phyloP scores from a whole-genome alignment of 2,329 filamentous ascomycete species.

The Fonsecaea pugnacius region DNA sequence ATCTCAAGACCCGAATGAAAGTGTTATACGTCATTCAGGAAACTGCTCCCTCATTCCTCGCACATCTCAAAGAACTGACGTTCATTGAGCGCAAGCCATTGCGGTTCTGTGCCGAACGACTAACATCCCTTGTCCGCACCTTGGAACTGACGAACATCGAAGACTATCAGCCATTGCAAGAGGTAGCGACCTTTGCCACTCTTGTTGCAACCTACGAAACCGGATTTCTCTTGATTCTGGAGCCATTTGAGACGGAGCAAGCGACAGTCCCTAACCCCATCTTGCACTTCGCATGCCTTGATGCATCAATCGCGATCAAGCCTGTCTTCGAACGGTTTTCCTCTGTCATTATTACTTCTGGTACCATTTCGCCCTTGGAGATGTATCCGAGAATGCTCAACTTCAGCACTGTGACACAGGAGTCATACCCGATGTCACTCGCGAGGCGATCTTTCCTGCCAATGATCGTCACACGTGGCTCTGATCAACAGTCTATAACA shows the following conservation, averaged over 20 bases:
- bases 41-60: slow-evolving; percentile 89
- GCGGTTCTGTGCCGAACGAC: slow-evolving; percentile 86
- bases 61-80: slow-evolving; percentile 90
- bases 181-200: slow-evolving; percentile 96
- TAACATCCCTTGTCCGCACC: slow-evolving; percentile 92
- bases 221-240: slow-evolving; percentile 93
- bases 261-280: slow-evolving; percentile 95
- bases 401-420: slow-evolving; percentile 88
- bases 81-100: slow-evolving; percentile 97
- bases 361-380: slow-evolving; percentile 93
- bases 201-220: slow-evolving; percentile 96
- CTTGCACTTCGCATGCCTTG: slow-evolving; percentile 94
- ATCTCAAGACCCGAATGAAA: slow-evolving; percentile 97
- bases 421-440: slow-evolving; percentile 97
- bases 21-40: slow-evolving; percentile 96
- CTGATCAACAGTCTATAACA: slow-evolving; percentile 89
- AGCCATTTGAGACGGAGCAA: slow-evolving; percentile 93
- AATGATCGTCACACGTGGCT: slow-evolving; percentile 95
- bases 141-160: slow-evolving; percentile 97
- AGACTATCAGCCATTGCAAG: slow-evolving; percentile 94
- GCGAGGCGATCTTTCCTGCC: slow-evolving; percentile 93
- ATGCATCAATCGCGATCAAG: slow-evolving; percentile 96
- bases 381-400: slow-evolving; percentile 99
- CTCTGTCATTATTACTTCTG: slow-evolving; percentile 97
- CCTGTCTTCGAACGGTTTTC: slow-evolving; percentile 97